Base-by-base conservation (phyloP, 208 protist species). In the Acanthamoeba quina region DNA sequence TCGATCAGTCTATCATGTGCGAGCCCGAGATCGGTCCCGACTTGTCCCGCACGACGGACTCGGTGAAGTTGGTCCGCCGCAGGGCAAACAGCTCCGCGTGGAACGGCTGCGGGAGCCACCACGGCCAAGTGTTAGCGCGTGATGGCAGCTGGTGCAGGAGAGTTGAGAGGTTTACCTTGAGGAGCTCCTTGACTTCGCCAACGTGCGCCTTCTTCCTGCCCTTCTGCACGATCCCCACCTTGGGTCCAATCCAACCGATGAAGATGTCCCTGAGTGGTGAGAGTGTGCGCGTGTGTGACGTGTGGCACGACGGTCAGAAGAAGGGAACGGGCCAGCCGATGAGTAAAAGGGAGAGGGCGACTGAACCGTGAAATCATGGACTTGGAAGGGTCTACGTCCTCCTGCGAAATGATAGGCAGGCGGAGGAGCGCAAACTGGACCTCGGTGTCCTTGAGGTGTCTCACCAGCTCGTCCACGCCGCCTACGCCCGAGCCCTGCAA, bases 171-270 rank as follows among this genome's bases (percentile, higher is more conserved):
- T 34, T 52, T 95, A 72, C 76, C 52, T 80, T 93, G 26, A 96
- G 90, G 3, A 93, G 94, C 31, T 76, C 92, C 29, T 93, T 95
- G 24, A 82, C 74, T 26, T 93, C 74, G 37, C 95, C 92, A 5
- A 95, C 70, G 62, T 96, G 95, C 26, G 88, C 54, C 41, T 93
- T 94, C 76, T 96, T 96, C 56, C 92, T 78, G 58, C 95, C 95
- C 76, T 95, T 96, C 82, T 96, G 93, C 34, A 96, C 80, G 24
- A 92, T 93, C 24, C 37, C 54, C 90, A 95, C 90, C 1, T 89
- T 78, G 17, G 88, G 62, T 44, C 95, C 95, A 49, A 86, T 94
- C 76, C 80, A 96, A 17, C 83, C 64, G 34, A 96, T 95, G 49
- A 96, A 96, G 5, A 96, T 92, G 76, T 96, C 95, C 47, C 85